phyloP scores from a whole-genome alignment of 257 asterid genomes.

The Rehmannia glutinosa region DNA sequence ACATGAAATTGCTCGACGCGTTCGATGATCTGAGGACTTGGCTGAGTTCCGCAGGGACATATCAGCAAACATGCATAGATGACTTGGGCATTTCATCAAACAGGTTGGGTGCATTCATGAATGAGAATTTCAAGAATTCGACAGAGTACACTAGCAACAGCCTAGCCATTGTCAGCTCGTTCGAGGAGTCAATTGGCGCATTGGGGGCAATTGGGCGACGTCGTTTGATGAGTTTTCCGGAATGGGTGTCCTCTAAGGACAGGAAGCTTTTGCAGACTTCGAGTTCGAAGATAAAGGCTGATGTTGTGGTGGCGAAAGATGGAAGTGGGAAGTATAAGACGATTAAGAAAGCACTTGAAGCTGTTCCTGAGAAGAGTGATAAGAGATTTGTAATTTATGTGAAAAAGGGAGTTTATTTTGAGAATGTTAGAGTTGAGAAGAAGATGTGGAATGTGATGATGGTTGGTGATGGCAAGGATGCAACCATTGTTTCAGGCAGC shows the following conservation, averaged over 20 bases:
- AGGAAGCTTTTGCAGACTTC: slow-evolving; percentile 38
- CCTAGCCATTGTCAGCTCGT: slow-evolving; percentile 49
- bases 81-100: slow-evolving; percentile 27
- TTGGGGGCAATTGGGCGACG: slow-evolving; percentile 41
- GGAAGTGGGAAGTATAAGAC: slow-evolving; percentile 49
- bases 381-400: slow-evolving; percentile 46
- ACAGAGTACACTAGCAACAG: slow-evolving; percentile 63
- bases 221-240: slow-evolving; percentile 52
- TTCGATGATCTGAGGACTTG: slow-evolving; percentile 60
- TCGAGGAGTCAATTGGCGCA: slow-evolving; percentile 24
- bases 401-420: slow-evolving; percentile 44
- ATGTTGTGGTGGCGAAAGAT: slow-evolving; percentile 54
- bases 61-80: slow-evolving; percentile 68
- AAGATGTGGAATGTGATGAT: slow-evolving; percentile 53
- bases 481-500: slow-evolving; percentile 38
- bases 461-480: slow-evolving; percentile 45
- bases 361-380: slow-evolving; percentile 43
- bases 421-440: slow-evolving; percentile 48
- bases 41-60: slow-evolving; percentile 80
- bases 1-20: slow-evolving; percentile 19
- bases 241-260: slow-evolving; percentile 48
- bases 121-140: slow-evolving; percentile 40
- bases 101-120: neutral
- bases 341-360: slow-evolving; percentile 35
- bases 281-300: slow-evolving; percentile 28